Evolutionary conservation across 768 basidiomycete species (phyloP).

Genomic region (Tulasnella sp.): DNA sequence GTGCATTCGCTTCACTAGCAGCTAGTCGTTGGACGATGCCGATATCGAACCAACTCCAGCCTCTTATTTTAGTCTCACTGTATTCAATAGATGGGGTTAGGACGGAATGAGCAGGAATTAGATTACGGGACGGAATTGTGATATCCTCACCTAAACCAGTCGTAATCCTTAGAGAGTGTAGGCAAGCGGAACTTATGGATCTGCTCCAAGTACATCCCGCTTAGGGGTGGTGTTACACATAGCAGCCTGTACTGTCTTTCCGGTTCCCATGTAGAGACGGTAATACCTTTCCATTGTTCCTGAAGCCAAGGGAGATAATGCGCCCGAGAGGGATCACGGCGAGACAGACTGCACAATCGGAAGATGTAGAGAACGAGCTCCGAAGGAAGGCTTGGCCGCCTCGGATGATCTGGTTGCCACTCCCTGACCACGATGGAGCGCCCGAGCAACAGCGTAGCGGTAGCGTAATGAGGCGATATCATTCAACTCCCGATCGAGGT

Average conservation of each 20-base stretch:
- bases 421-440: neutral
- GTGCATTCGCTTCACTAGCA: no score
- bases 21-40: neutral
- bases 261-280: neutral
- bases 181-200: neutral
- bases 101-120: no score
- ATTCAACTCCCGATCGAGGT: no score
- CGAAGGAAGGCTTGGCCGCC: neutral
- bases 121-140: neutral
- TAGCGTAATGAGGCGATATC: neutral
- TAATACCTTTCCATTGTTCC: neutral
- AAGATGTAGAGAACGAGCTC: slow-evolving; percentile 4
- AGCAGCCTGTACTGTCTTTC: neutral
- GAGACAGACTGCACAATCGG: neutral
- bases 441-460: slow-evolving; percentile 6
- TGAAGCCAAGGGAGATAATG: neutral
- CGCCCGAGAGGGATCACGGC: neutral
- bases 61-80: neutral
- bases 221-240: neutral
- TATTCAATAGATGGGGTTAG: no score
- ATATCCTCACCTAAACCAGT: slow-evolving; percentile 5
- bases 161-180: slow-evolving; percentile 9
- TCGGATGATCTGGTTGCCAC: neutral
- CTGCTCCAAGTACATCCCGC: neutral
- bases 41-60: slow-evolving; percentile 10